These are phyloP conservation scores for Ceratocystis cacaofunesta DNA, from an alignment of 2,329 filamentous ascomycete species.

Conservation along the genomic window DNA sequence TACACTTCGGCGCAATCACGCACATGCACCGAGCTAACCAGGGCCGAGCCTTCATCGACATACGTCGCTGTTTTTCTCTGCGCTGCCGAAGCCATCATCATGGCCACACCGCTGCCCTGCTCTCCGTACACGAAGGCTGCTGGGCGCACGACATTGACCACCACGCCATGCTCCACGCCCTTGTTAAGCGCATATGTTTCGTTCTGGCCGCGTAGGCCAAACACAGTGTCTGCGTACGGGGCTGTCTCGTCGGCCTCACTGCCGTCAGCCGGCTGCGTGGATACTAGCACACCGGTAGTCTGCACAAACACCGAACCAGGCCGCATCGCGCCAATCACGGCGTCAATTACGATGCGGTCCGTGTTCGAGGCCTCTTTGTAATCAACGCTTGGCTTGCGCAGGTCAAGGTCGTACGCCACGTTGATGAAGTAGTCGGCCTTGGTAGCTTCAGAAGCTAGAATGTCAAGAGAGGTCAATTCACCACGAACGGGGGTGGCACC, in stretches of 20 bases:
- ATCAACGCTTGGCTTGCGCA: slow-evolving; percentile 22
- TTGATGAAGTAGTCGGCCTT: slow-evolving; percentile 31
- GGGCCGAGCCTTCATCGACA: slow-evolving; percentile 22
- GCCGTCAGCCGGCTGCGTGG: slow-evolving; percentile 20
- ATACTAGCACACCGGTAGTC: slow-evolving; percentile 24
- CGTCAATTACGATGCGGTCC: slow-evolving; percentile 26
- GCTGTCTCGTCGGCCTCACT: slow-evolving; percentile 21
- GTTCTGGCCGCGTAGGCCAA: slow-evolving; percentile 21
- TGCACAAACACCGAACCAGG: slow-evolving; percentile 26
- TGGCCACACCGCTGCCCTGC: slow-evolving; percentile 26
- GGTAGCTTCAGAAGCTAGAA: slow-evolving; percentile 26
- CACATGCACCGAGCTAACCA: slow-evolving; percentile 27
- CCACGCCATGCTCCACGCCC: slow-evolving; percentile 22
- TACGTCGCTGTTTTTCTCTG: slow-evolving; percentile 22
- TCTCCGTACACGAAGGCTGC: slow-evolving; percentile 32
- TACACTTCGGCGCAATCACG: slow-evolving; percentile 31
- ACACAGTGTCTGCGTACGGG: slow-evolving; percentile 19
- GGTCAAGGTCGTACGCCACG: slow-evolving; percentile 26
- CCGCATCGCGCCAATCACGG: slow-evolving; percentile 25
- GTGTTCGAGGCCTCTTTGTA: slow-evolving; percentile 21
- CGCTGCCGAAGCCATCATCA: slow-evolving; percentile 24
- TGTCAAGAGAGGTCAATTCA: slow-evolving; percentile 26
- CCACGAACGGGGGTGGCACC: slow-evolving; percentile 29
- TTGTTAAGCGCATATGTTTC: slow-evolving; percentile 24
- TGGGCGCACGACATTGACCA: slow-evolving; percentile 26